These are phyloP conservation scores for Penicillium polonicum DNA, from an alignment of 2,329 filamentous ascomycete species.

Conservation along the genomic window DNA sequence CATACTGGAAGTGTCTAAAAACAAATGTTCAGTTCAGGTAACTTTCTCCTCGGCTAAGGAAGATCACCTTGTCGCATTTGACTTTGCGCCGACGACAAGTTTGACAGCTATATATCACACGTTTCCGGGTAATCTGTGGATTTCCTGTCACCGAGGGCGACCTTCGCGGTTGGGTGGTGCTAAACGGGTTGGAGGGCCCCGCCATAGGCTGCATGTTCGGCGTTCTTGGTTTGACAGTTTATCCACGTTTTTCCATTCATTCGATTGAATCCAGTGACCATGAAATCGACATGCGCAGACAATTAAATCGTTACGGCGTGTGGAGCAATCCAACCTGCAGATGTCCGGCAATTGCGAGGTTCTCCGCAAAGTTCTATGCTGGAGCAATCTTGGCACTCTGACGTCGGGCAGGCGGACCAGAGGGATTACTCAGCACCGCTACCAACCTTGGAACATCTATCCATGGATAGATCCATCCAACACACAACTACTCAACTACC, in stretches of 20 bases:
- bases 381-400: background rate
- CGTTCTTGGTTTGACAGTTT: background rate
- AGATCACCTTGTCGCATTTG: constrained; percentile 45
- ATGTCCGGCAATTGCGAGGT: background rate
- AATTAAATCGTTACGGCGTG: background rate
- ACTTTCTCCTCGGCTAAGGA: background rate
- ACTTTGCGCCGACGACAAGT: constrained; percentile 49
- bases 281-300: background rate
- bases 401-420: background rate
- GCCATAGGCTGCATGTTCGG: background rate
- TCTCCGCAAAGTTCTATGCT: background rate
- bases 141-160: background rate
- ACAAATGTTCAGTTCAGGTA: background rate
- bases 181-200: background rate
- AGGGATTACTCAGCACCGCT: background rate
- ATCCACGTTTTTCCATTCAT: background rate
- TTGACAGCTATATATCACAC: constrained; percentile 49
- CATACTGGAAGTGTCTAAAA: constrained; percentile 45
- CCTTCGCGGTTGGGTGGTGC: background rate
- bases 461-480: background rate
- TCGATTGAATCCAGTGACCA: background rate
- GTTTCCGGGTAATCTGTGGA: constrained; percentile 48
- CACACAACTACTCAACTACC: background rate
- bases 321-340: background rate
- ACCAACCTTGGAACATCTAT: no score